A percentile compares a stretch with the other conserved stretches of the same genome.
Conservation (phyloP, 2,329 filamentous ascomycete genomes). For the Hypoxylon sp. region DNA sequence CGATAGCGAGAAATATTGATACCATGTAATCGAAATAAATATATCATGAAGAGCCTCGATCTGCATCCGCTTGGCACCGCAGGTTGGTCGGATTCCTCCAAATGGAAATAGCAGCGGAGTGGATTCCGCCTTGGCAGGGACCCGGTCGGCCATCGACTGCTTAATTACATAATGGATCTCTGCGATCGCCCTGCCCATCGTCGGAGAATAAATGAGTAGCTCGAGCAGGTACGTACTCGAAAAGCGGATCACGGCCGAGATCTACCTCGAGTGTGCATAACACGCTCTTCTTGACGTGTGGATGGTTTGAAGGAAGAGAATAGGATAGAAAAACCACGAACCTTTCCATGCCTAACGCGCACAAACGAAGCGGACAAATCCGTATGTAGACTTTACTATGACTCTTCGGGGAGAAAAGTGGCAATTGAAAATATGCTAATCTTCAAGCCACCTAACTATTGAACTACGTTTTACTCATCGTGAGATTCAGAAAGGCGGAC, state of each 20-base stretch:
- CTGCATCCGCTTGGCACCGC: slow-evolving; percentile 21
- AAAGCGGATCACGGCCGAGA: slow-evolving; percentile 25
- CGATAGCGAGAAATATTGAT: neutral
- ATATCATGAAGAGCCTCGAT: slow-evolving; percentile 5
- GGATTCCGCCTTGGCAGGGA: slow-evolving; percentile 32
- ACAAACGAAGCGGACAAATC: neutral
- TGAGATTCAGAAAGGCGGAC: neutral
- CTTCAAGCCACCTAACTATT: neutral
- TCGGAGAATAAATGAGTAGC: slow-evolving; percentile 33
- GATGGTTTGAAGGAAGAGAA: neutral
- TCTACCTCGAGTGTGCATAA: slow-evolving; percentile 7
- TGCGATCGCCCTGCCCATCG: slow-evolving; percentile 34
- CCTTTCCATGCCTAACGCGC: neutral
- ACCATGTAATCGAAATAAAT: neutral
- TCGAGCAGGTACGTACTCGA: slow-evolving; percentile 15
- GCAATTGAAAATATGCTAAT: neutral
- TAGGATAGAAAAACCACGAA: neutral
- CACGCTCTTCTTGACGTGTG: neutral
- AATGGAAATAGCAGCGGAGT: slow-evolving; percentile 19
- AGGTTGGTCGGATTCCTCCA: neutral
- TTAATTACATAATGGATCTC: slow-evolving; percentile 37
- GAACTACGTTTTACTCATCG: neutral
- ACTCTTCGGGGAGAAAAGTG: neutral
- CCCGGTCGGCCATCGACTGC: slow-evolving; percentile 7
- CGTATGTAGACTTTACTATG: neutral